phyloP scores from a whole-genome alignment of 2,329 filamentous ascomycete species.

The Diaporthe velutina region DNA sequence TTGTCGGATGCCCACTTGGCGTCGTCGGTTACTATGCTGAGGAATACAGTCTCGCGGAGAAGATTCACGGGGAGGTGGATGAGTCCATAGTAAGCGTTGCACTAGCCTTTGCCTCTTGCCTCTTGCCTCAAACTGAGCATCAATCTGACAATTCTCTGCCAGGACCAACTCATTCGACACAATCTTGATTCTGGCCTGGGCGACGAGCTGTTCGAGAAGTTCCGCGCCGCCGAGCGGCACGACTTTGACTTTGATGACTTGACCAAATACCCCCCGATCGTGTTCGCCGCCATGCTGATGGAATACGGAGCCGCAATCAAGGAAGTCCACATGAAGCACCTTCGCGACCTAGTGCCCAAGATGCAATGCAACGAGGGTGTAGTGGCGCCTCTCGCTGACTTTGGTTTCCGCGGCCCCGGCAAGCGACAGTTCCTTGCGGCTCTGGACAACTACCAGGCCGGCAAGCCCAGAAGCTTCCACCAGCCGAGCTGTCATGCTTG shows the following conservation, averaged over 20 bases:
- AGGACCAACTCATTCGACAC: constrained; percentile 9
- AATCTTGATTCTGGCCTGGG: constrained; percentile 38
- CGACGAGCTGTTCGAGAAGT: constrained; percentile 25
- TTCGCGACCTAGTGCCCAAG: constrained; percentile 38
- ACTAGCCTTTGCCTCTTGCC: background rate
- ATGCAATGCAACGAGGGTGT: constrained; percentile 33
- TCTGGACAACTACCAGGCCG: constrained; percentile 42
- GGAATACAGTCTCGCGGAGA: background rate
- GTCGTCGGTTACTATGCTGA: background rate
- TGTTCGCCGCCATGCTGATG: constrained; percentile 44
- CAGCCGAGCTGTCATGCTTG: constrained; percentile 38
- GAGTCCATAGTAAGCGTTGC: background rate
- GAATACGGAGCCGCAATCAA: constrained; percentile 42
- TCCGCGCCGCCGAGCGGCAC: background rate
- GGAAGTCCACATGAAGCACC: constrained; percentile 38
- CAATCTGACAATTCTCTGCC: background rate
- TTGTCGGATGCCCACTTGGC: background rate
- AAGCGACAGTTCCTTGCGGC: constrained; percentile 43
- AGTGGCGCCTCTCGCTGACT: constrained; percentile 7
- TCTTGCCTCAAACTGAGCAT: background rate
- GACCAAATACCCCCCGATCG: constrained; percentile 40
- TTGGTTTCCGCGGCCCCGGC: constrained; percentile 41
- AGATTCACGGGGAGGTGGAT: background rate
- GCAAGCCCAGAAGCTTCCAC: constrained; percentile 40
- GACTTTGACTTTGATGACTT: constrained; percentile 44